phyloP scores from a whole-genome alignment of 106 monocot species.

The Platanthera zijinensis region DNA sequence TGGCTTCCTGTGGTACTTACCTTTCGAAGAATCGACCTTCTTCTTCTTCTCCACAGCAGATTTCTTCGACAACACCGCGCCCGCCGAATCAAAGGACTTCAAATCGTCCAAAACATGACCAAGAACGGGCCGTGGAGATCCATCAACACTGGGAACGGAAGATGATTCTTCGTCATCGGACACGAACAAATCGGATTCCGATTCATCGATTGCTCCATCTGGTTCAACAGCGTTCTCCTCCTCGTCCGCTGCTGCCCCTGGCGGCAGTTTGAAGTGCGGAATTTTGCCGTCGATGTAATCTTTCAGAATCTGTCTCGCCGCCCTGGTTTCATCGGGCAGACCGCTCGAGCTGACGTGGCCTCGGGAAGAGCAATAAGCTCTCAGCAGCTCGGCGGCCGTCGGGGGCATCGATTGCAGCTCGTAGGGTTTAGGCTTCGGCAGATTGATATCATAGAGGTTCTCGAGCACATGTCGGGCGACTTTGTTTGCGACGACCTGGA shows the following conservation, averaged over 20 bases:
- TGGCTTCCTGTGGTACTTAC: constrained; percentile 80
- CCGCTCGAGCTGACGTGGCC: constrained; percentile 78
- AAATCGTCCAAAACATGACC: constrained; percentile 50
- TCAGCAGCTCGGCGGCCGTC: constrained; percentile 55
- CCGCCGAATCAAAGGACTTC: constrained; percentile 46
- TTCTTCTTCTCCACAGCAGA: constrained; percentile 18
- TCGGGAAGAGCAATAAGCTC: constrained; percentile 79
- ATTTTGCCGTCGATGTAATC: constrained; percentile 93
- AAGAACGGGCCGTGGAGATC: background rate
- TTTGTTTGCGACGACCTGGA: constrained; percentile 73
- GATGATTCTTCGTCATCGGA: constrained; percentile 6
- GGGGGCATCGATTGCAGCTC: constrained; percentile 61
- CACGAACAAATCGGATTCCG: no score
- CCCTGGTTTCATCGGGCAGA: constrained; percentile 81
- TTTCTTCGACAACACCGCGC: constrained; percentile 15
- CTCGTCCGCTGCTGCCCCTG: no score
- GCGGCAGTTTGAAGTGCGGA: no score
- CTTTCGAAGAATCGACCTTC: constrained; percentile 23
- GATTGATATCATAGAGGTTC: constrained; percentile 52
- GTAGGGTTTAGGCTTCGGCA: constrained; percentile 78
- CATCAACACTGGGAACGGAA: background rate
- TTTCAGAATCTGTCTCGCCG: constrained; percentile 80
- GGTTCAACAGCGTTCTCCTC: no score
- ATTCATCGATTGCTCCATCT: no score
- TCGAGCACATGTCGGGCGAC: constrained; percentile 55